A percentile compares a stretch with the other conserved stretches of the same genome.
Conservation (phyloP, 164 flowering plant genomes). For the Stephania japonica region DNA sequence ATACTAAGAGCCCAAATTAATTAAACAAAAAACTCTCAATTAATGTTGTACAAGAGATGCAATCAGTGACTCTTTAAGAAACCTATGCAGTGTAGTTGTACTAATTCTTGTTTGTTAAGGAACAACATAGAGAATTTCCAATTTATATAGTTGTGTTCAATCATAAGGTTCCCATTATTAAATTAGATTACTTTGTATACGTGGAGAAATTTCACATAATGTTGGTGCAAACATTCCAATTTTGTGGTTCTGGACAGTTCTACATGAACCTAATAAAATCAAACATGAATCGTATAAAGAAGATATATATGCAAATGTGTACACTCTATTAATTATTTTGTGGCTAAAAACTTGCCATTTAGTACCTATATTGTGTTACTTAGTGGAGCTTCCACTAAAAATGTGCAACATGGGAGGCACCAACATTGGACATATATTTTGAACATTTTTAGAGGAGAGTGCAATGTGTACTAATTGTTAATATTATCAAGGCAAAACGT, state of each 20-base stretch:
- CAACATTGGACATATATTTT: no score
- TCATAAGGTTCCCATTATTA: not conserved
- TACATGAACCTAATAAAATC: not conserved
- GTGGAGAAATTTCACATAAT: not conserved
- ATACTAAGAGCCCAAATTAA: no score
- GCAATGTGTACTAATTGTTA: not conserved
- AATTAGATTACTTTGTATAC: not conserved
- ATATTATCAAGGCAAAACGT: not conserved
- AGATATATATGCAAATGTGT: not conserved
- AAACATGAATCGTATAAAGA: not conserved
- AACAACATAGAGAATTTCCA: not conserved
- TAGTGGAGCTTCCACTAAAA: slow-evolving; percentile 6
- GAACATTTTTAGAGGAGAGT: no score
- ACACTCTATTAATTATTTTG: not conserved
- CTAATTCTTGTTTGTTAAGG: not conserved
- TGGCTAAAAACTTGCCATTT: not conserved
- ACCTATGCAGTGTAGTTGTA: not conserved
- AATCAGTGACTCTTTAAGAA: not conserved
- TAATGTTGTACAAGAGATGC: not conserved
- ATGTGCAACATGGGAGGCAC: no score
- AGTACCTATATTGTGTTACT: not conserved
- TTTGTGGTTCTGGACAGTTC: not conserved
- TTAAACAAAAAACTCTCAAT: not conserved
- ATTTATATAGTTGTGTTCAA: slow-evolving; percentile 3
- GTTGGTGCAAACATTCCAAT: not conserved